Conservation (phyloP, 2,329 filamentous ascomycete species). For the Nannizzia gypsea region DNA sequence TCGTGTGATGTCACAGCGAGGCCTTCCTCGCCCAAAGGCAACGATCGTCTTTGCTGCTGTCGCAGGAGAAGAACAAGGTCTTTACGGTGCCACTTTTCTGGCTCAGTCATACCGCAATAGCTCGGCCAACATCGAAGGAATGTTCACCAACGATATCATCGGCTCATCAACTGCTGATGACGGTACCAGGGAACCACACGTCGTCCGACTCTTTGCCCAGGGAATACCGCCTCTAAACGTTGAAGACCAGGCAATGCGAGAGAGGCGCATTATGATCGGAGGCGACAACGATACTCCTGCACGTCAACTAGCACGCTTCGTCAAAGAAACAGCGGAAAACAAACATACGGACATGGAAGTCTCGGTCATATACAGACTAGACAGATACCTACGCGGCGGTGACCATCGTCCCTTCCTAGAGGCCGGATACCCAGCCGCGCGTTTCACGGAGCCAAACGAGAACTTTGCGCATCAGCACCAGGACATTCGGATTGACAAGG, state of each 20-base stretch:
- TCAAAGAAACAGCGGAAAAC: slow-evolving; percentile 12
- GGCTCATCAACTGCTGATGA: slow-evolving; percentile 11
- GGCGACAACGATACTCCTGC: slow-evolving; percentile 10
- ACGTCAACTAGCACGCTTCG: slow-evolving; percentile 9
- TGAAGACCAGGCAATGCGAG: slow-evolving; percentile 7
- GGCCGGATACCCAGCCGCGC: slow-evolving; percentile 10
- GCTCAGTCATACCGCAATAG: slow-evolving; percentile 9
- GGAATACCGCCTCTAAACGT: slow-evolving; percentile 8
- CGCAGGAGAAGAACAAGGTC: slow-evolving; percentile 10
- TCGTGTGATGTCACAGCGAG: slow-evolving; percentile 10
- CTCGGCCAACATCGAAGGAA: slow-evolving; percentile 10
- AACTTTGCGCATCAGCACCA: slow-evolving; percentile 11
- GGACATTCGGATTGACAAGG: slow-evolving; percentile 7
- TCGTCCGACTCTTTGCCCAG: slow-evolving; percentile 10
- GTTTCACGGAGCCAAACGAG: slow-evolving; percentile 11
- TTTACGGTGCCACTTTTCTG: slow-evolving; percentile 8
- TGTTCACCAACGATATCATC: slow-evolving; percentile 11
- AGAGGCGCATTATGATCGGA: slow-evolving; percentile 9
- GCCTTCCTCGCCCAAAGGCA: slow-evolving; percentile 7
- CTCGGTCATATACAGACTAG: slow-evolving; percentile 10
- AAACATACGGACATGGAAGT: slow-evolving; percentile 8
- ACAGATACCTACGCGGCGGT: slow-evolving; percentile 9
- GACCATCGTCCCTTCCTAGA: slow-evolving; percentile 10
- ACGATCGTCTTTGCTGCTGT: slow-evolving; percentile 11
- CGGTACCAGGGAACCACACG: slow-evolving; percentile 9